phyloP scores from a whole-genome alignment of 108 stramenopile species.

The Cylindrotheca fusiformis region DNA sequence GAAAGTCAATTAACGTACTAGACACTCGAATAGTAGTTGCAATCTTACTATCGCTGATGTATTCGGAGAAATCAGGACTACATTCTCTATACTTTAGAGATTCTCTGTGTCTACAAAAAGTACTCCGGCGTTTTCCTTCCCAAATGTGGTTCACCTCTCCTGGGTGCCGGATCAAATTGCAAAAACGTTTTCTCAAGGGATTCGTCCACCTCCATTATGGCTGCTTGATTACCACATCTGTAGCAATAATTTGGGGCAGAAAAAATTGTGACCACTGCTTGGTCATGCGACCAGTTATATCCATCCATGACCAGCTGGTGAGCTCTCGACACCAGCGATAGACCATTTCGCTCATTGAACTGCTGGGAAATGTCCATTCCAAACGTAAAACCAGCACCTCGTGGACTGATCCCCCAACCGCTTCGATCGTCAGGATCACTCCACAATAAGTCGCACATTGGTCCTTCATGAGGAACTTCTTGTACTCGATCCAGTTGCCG shows the following conservation, averaged over 20 bases:
- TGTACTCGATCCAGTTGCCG: slow-evolving; percentile 94
- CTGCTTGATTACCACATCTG: slow-evolving; percentile 98
- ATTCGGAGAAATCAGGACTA: too few relatives aligned
- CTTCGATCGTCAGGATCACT: slow-evolving; percentile 95
- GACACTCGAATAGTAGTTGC: too few relatives aligned
- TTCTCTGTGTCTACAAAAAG: slow-evolving; percentile 95
- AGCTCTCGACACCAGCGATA: slow-evolving; percentile 81
- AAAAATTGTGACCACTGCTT: slow-evolving; percentile 96
- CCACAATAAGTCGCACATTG: slow-evolving; percentile 98
- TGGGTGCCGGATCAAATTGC: slow-evolving; percentile 97
- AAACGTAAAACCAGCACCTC: slow-evolving; percentile 98
- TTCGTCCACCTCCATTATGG: slow-evolving; percentile 98
- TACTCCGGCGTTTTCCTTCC: slow-evolving; percentile 94
- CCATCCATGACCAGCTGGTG: slow-evolving; percentile 97
- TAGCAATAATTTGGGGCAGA: slow-evolving; percentile 99
- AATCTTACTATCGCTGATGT: too few relatives aligned
- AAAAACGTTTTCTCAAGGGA: slow-evolving; percentile 83
- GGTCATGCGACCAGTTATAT: slow-evolving; percentile 96
- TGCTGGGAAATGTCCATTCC: slow-evolving; percentile 86
- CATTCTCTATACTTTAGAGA: too few relatives aligned
- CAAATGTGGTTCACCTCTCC: slow-evolving; percentile 93
- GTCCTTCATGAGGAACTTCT: slow-evolving; percentile 98
- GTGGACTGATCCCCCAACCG: slow-evolving; percentile 96
- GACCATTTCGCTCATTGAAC: slow-evolving; percentile 88
- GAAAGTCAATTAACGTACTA: background rate